phyloP scores from a whole-genome alignment of 495 filamentous ascomycete species.

The Aspergillus sparsus region DNA sequence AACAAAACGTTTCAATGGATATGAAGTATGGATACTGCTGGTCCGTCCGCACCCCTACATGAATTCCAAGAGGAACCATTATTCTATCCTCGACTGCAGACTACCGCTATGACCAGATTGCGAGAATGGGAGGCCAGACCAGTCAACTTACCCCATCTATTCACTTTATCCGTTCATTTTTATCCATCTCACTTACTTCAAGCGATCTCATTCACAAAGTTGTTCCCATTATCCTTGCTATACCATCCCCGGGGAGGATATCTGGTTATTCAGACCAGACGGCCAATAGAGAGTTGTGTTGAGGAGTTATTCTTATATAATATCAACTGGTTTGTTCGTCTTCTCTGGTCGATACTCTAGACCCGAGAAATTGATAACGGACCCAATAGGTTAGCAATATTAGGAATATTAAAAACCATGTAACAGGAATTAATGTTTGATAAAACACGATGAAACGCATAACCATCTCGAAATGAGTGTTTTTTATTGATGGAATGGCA shows the following conservation, averaged over 20 bases:
- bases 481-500: neutral
- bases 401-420: neutral
- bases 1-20: neutral
- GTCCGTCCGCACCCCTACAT: neutral
- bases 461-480: neutral
- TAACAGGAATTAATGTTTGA: neutral
- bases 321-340: neutral
- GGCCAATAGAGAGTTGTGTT: neutral
- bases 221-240: neutral
- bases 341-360: neutral
- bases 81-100: neutral
- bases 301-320: neutral
- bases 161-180: no score
- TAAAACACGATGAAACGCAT: neutral
- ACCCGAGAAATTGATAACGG: neutral
- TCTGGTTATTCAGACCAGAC: neutral
- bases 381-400: neutral
- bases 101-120: neutral
- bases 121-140: neutral
- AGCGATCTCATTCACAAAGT: no score
- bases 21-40: neutral
- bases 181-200: neutral
- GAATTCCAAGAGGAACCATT: neutral
- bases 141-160: neutral
- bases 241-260: neutral